phyloP scores from a whole-genome alignment of 305 asterid genomes.

The Fraxinus nigra region DNA sequence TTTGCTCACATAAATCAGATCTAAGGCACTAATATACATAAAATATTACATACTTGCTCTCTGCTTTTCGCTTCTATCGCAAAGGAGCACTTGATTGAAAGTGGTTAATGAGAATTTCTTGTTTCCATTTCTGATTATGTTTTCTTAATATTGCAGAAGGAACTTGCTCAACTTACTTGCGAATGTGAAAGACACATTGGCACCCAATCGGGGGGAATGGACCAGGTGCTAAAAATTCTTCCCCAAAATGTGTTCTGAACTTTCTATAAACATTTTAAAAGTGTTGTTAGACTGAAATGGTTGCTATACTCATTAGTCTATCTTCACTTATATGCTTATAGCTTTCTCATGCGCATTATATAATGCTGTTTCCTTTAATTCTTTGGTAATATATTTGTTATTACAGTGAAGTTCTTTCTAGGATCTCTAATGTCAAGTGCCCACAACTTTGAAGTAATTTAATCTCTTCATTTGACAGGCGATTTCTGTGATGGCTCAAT shows the following conservation, averaged over 20 bases:
- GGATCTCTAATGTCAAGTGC: background rate
- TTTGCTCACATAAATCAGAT: background rate
- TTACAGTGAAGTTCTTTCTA: background rate
- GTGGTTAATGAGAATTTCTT: background rate
- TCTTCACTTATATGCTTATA: no score
- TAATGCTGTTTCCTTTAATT: background rate
- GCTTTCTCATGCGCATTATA: background rate
- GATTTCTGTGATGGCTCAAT: constrained; percentile 86
- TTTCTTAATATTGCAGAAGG: constrained; percentile 55
- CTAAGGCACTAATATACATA: background rate
- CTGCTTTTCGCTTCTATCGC: background rate
- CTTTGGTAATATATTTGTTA: background rate
- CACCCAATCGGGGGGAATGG: constrained; percentile 98
- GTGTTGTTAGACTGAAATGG: background rate
- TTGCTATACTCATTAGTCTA: background rate
- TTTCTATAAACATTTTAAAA: background rate
- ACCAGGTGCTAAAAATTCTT: constrained; percentile 54
- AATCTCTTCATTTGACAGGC: constrained; percentile 51
- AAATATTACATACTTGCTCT: background rate
- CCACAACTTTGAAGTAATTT: background rate
- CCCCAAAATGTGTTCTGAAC: background rate
- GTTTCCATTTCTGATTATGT: background rate
- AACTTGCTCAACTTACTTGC: constrained; percentile 86
- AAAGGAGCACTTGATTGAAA: background rate
- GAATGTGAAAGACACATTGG: constrained; percentile 94